Evolutionary conservation across 108 stramenopile genomes (phyloP).

Genomic region (Conticribra guillardii): DNA sequence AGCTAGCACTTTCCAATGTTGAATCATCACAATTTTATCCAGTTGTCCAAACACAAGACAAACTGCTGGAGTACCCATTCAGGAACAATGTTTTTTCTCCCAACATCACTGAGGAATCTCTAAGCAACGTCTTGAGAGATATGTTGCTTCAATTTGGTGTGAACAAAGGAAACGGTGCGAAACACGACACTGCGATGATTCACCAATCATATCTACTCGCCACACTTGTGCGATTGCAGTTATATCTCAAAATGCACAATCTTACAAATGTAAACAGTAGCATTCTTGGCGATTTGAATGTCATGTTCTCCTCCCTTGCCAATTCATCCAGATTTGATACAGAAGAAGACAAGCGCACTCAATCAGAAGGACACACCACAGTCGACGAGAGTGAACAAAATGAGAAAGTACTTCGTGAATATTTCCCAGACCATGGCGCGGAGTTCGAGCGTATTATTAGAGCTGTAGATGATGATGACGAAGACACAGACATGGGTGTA

Average conservation of each 20-base stretch:
- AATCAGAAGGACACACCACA: not conserved
- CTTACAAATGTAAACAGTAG: not conserved
- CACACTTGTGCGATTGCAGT: slow-evolving; percentile 32
- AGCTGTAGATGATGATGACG: slow-evolving; percentile 25
- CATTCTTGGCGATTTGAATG: slow-evolving; percentile 22
- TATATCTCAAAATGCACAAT: slow-evolving; percentile 13
- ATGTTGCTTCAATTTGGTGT: slow-evolving; percentile 30
- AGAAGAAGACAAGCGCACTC: not conserved
- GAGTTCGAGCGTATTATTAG: slow-evolving; percentile 69
- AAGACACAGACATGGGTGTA: slow-evolving; percentile 36
- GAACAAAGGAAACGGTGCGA: slow-evolving; percentile 11
- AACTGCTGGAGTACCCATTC: slow-evolving; percentile 43
- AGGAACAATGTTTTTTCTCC: slow-evolving; percentile 17
- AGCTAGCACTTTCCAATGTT: slow-evolving; percentile 32
- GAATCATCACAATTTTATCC: slow-evolving; percentile 10
- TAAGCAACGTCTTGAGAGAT: slow-evolving; percentile 16
- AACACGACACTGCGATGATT: slow-evolving; percentile 27
- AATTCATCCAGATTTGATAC: slow-evolving; percentile 16
- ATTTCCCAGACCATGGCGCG: slow-evolving; percentile 89
- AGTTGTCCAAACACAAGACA: slow-evolving; percentile 40
- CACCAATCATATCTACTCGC: slow-evolving; percentile 31
- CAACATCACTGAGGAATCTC: slow-evolving; percentile 20
- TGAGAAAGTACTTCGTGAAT: slow-evolving; percentile 75
- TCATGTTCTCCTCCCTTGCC: slow-evolving; percentile 31
- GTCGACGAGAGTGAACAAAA: slow-evolving; percentile 50